These are phyloP conservation scores for Candida krabiensis DNA, from an alignment of 805 yeast genomes.

Conservation along the genomic window DNA sequence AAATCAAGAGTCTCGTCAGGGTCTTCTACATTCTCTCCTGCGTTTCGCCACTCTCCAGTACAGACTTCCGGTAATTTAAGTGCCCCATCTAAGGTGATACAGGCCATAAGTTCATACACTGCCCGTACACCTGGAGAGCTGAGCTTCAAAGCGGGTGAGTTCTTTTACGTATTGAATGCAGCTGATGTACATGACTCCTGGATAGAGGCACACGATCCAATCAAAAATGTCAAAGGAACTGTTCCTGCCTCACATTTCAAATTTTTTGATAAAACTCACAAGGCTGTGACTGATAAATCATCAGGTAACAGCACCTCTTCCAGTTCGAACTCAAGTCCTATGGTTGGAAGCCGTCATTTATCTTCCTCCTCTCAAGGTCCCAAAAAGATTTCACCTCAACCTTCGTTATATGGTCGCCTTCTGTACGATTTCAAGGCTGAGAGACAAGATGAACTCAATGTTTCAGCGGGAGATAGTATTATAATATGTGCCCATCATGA, in stretches of 20 bases:
- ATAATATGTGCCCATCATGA: constrained; percentile 96
- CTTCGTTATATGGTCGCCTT: constrained; percentile 73
- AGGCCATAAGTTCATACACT: constrained; percentile 73
- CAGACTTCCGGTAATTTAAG: constrained; percentile 22
- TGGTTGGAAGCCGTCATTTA: constrained; percentile 8
- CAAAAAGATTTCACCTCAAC: constrained; percentile 22
- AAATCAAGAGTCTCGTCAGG: constrained; percentile 21
- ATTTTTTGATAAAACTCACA: constrained; percentile 59
- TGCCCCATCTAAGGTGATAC: constrained; percentile 80
- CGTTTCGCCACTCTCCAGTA: constrained; percentile 3
- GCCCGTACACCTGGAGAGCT: constrained; percentile 84
- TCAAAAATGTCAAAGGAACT: constrained; percentile 72
- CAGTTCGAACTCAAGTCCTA: constrained; percentile 21
- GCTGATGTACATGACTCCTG: constrained; percentile 51
- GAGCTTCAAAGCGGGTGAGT: constrained; percentile 78
- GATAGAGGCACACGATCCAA: constrained; percentile 89
- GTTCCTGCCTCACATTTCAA: constrained; percentile 88
- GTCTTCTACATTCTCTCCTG: constrained; percentile 15
- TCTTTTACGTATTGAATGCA: constrained; percentile 74
- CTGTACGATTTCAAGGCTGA: constrained; percentile 86
- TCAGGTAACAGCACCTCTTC: constrained; percentile 13
- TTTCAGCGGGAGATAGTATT: constrained; percentile 81
- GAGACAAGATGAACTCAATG: constrained; percentile 79
- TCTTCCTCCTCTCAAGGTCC: constrained; percentile 34
- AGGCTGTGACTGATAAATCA: constrained; percentile 32